Base-by-base conservation (phyloP, 2,329 filamentous ascomycete genomes). In the Stenocarpella maydis region DNA sequence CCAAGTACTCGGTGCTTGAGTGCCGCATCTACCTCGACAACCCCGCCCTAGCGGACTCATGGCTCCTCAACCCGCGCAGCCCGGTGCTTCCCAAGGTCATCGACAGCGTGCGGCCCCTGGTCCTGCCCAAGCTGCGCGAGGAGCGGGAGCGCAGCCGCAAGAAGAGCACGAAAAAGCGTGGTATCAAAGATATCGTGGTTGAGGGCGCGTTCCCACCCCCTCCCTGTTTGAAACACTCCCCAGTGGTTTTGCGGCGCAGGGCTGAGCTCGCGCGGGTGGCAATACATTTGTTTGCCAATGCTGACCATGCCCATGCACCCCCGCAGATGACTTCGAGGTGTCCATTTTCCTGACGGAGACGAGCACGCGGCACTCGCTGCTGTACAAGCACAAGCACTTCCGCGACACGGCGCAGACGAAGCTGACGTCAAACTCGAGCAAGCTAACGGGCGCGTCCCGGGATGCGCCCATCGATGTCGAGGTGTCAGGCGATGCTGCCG, bases 11-110 rank as follows among this genome's bases (percentile, higher is more conserved):
- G 5, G 94, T 98, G 39, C 87, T 99, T n/a, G 96, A 99, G 85
- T 94, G 93, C 73, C 94, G 95, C 73, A 96, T 99, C 74, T 98
- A 98, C 80, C 89, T 98, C 55, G 95, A 98, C 73, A 95, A 95
- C 75, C 96, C 96, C 0, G 89, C 91, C 15, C 89, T 97, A 71
- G 89, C 90, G 28, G 88, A 93, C 73, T 90, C 91, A 76, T 98
- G 97, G 90, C 88, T 99, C 21, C 87, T 97, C 73, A 91, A 92
- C 75, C 86, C 92, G 43, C 89, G 90, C 73, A 85, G 94, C 74
- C 90, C 92, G 4, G 87, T 95, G 19, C 87, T 99, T 17, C 90
- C 91, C 47, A 91, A 91, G 73, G 90, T 98, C 74, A 94, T 99
- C 70, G 89, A 93, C 78, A 92, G 91, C 71, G 90, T 98, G 65